These are phyloP conservation scores for Actinomucor elegans DNA, from an alignment of 371 early-diverging fungal species.

Conservation along the genomic window DNA sequence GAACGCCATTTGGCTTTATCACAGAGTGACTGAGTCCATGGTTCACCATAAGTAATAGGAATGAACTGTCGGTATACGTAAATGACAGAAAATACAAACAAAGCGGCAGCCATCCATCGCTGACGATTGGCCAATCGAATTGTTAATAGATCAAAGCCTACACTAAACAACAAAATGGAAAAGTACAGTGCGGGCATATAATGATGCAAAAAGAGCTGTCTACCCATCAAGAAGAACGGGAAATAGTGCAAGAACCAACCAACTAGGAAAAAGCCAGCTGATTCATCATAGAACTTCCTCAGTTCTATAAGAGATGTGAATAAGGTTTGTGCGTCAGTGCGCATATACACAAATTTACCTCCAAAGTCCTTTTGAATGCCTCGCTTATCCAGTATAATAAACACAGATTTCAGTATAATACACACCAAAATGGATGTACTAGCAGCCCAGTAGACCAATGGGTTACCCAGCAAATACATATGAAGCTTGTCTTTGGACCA, in stretches of 20 bases:
- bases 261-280: conserved; percentile 82
- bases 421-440: conserved; percentile 66
- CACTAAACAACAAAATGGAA: conserved; percentile 72
- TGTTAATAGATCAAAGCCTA: conserved; percentile 79
- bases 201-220: conserved; percentile 97
- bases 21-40: conserved; percentile 72
- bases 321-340: conserved; percentile 34
- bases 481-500: conserved; percentile 81
- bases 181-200: conserved; percentile 95
- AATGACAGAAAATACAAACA: conserved; percentile 52
- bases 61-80: conserved; percentile 67
- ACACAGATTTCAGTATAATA: conserved; percentile 54
- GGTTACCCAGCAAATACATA: conserved; percentile 97
- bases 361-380: conserved; percentile 66
- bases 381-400: conserved; percentile 74
- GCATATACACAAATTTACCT: conserved; percentile 25
- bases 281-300: conserved; percentile 60
- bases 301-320: conserved; percentile 28
- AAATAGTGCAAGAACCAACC: conserved; percentile 94
- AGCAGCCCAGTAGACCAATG: conserved; percentile 89
- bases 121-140: conserved; percentile 49
- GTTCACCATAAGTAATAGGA: conserved; percentile 84
- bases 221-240: conserved; percentile 96
- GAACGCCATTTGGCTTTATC: conserved; percentile 75
- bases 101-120: conserved; percentile 50